Conservation (phyloP, 1,139 yeast species). For the Saccharomyces pastorianus region DNA sequence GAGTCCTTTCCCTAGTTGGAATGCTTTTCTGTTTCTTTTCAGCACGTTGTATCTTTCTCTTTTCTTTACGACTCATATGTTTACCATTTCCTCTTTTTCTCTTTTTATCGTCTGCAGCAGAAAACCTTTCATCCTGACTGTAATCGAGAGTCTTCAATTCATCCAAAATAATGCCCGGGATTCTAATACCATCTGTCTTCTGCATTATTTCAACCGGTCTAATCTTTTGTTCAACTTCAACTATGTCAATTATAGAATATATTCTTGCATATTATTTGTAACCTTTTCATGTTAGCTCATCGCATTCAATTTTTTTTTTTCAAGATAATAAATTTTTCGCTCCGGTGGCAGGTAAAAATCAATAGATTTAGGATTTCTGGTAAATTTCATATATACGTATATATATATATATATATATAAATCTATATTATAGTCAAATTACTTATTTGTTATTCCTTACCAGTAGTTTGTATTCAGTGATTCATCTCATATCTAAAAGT, state of each 20-base stretch:
- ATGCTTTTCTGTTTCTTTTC: slow-evolving; percentile 21
- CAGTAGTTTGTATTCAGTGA: not conserved
- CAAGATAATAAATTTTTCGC: not conserved
- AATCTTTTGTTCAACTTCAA: not conserved
- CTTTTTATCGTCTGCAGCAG: slow-evolving; percentile 12
- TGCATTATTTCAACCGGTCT: not conserved
- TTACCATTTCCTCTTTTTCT: slow-evolving; percentile 12
- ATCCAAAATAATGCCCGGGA: slow-evolving; percentile 63
- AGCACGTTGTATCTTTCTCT: slow-evolving; percentile 26
- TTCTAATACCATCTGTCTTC: slow-evolving; percentile 44
- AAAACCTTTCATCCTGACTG: slow-evolving; percentile 26
- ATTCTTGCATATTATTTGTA: not conserved
- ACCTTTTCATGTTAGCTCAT: slow-evolving; percentile 9
- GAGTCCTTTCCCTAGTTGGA: not conserved
- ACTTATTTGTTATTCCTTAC: no score
- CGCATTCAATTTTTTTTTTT: slow-evolving; percentile 8
- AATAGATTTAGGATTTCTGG: no score
- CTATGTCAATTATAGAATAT: slow-evolving; percentile 8
- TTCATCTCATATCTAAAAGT: not conserved
- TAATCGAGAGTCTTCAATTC: slow-evolving; percentile 47
- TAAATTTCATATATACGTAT: no score
- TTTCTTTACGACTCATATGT: slow-evolving; percentile 27
- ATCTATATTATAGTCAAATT: no score
- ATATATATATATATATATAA: no score
- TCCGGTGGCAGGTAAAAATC: not conserved